Base-by-base conservation (phyloP, 1,284 basidiomycete species). In the Fomes fomentarius region DNA sequence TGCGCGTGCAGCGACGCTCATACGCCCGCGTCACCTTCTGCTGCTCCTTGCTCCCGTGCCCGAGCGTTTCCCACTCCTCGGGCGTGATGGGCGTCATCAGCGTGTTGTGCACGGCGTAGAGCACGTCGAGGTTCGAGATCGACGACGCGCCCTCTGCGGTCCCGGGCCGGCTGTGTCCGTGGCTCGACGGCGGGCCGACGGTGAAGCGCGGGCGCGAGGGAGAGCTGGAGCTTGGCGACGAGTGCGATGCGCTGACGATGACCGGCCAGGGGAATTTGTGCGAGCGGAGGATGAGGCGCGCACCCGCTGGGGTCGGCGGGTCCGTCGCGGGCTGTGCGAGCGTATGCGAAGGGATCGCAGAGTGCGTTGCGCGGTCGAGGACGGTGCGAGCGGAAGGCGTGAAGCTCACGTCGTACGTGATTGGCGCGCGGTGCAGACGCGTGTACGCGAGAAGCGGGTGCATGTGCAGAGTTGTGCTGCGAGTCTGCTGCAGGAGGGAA, bases 261-360 rank as follows among this genome's bases (percentile, higher is more conserved):
- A 87, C 74, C 0, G 80, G 72, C 84, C 86, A 88, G 1, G 84
- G 83, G 57, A 88, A 77, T 55, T 81, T 80, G 50, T 82, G 76
- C 40, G 79, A 81, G 44, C 75, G 76, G 11, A 89, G 76, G 4
- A 83, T 72, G 26, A 88, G 75, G n/a, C 76, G 74, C 1, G 75
- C 72, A 24, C 74, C 73, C 4, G 76, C 76, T 0, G 73, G 67
- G 71, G 65, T 71, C 30, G 73, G 78, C 0, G 86, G 85, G 56
- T 85, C 81, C 2, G 85, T 87, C 33, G 85, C 84, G 15, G 85
- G 82, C 63, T 87, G 82, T 2, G 77, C 68, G 42, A 89, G 79
- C 0, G 80, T 83, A 54, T 79, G 77, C 3, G 76, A 62, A n/a
- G 85, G 81, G 24, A 87, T 79, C 4, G 84, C 72, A 3, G 74